Conservation (phyloP, 2,329 filamentous ascomycete genomes). For the Fusarium sp. region DNA sequence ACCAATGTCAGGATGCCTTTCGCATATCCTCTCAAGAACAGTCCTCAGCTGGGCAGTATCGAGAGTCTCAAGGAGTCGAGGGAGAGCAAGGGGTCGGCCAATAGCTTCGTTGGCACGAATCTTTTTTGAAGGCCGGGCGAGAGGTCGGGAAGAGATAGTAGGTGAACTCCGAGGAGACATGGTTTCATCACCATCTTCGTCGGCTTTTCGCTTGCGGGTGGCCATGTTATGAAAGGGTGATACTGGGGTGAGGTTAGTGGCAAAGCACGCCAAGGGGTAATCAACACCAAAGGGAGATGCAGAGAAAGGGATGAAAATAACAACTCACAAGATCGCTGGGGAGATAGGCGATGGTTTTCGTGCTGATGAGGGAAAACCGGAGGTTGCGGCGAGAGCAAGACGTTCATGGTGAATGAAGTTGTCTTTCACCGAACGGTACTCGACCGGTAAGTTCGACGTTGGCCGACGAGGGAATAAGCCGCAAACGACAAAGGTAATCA, state of each 20-base stretch:
- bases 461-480: conserved; percentile 30
- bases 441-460: conserved; percentile 10
- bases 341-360: conserved; percentile 62
- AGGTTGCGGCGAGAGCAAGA: conserved; percentile 67
- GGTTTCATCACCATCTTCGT: conserved; percentile 82
- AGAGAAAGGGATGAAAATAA: background rate
- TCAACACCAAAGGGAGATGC: background rate
- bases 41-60: conserved; percentile 83
- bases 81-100: conserved; percentile 63
- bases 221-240: conserved; percentile 62
- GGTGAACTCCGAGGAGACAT: conserved; percentile 87
- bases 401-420: conserved; percentile 61
- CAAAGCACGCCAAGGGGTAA: conserved; percentile 14
- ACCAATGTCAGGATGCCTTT: conserved; percentile 84
- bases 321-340: conserved; percentile 63
- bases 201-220: conserved; percentile 84
- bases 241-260: conserved; percentile 43
- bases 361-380: conserved; percentile 66
- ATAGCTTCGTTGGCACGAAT: conserved; percentile 68
- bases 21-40: conserved; percentile 89
- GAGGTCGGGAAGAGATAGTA: conserved; percentile 71
- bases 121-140: conserved; percentile 72
- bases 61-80: conserved; percentile 90
- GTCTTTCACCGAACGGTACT: conserved; percentile 6
- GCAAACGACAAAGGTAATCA: conserved; percentile 10